Conservation (phyloP, 2,329 filamentous ascomycete species). For the Penicillium sp. region DNA sequence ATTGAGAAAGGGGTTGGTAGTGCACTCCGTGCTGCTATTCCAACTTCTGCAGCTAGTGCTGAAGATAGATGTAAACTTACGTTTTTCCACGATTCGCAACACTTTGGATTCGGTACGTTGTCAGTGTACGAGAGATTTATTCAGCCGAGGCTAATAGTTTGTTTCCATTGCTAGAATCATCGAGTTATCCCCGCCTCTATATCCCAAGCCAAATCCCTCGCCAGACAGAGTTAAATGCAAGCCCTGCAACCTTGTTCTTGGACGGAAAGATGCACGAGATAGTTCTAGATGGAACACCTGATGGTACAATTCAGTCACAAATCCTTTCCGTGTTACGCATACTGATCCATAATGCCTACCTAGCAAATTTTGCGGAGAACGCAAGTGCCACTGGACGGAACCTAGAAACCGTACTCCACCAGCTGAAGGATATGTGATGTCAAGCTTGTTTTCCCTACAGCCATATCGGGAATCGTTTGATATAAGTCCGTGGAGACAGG, state of each 20-base stretch:
- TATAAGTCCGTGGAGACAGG: too few species aligned
- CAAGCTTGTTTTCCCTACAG: too few species aligned
- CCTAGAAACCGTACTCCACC: too few species aligned
- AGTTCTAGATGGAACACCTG: conserved; percentile 26
- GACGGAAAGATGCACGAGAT: conserved; percentile 30
- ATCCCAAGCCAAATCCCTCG: conserved; percentile 20
- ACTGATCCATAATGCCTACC: too few species aligned
- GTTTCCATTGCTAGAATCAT: conserved; percentile 14
- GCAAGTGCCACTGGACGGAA: too few species aligned
- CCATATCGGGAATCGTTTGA: too few species aligned
- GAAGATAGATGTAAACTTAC: conserved; percentile 26
- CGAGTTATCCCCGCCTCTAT: conserved; percentile 28
- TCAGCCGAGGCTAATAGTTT: background rate
- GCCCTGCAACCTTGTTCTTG: conserved; percentile 26
- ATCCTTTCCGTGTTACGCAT: background rate
- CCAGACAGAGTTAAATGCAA: conserved; percentile 24
- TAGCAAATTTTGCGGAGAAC: too few species aligned
- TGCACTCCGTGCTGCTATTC: conserved; percentile 20
- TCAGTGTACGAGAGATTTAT: background rate
- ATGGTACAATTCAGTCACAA: conserved; percentile 18
- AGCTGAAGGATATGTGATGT: too few species aligned
- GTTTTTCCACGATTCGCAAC: conserved; percentile 29
- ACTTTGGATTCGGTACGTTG: conserved; percentile 27
- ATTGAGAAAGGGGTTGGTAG: conserved; percentile 23
- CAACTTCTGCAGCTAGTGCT: conserved; percentile 3